A percentile compares a stretch with the other conserved stretches of the same genome.
phyloP scores from a whole-genome alignment of 73 alveolate genomes.

The Uronychia binucleata region DNA sequence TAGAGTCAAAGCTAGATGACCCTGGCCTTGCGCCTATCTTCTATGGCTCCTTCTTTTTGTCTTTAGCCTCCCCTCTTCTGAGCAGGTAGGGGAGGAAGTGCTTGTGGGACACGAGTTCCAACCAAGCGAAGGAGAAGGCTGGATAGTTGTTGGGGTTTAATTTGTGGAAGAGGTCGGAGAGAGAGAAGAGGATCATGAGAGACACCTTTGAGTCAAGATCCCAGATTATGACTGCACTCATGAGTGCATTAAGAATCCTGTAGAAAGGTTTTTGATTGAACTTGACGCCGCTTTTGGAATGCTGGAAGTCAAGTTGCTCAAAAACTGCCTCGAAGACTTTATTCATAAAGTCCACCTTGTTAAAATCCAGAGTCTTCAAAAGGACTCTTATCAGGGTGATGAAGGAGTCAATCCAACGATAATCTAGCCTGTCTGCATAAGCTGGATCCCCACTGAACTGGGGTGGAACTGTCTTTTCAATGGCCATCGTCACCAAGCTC shows the following conservation, averaged over 20 bases:
- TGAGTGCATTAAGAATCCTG: constrained; percentile 56
- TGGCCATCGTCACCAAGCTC: not conserved
- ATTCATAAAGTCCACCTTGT: constrained; percentile 77
- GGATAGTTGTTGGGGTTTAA: constrained; percentile 92
- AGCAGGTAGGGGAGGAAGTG: constrained; percentile 82
- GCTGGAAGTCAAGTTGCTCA: constrained; percentile 79
- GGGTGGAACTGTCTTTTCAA: not conserved
- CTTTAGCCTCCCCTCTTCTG: constrained; percentile 2
- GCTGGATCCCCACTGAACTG: not conserved
- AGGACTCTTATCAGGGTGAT: constrained; percentile 64
- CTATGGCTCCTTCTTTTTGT: not conserved
- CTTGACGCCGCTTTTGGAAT: constrained; percentile 65
- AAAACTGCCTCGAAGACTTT: constrained; percentile 78
- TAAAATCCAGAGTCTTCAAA: constrained; percentile 38
- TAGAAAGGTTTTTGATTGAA: constrained; percentile 92
- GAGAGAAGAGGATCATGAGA: constrained; percentile 29
- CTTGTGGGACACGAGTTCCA: constrained; percentile 91
- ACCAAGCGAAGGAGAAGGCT: constrained; percentile 97
- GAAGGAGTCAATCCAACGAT: constrained; percentile 80
- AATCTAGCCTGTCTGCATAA: constrained; percentile 56
- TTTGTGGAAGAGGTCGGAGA: constrained; percentile 88
- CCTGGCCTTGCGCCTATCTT: not conserved
- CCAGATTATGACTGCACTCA: constrained; percentile 12
- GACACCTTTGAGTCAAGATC: constrained; percentile 15
- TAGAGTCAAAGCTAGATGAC: not conserved